Evolutionary conservation across 2,329 filamentous ascomycete species (phyloP).

Genomic region (Lecanoromycetidae sp.): DNA sequence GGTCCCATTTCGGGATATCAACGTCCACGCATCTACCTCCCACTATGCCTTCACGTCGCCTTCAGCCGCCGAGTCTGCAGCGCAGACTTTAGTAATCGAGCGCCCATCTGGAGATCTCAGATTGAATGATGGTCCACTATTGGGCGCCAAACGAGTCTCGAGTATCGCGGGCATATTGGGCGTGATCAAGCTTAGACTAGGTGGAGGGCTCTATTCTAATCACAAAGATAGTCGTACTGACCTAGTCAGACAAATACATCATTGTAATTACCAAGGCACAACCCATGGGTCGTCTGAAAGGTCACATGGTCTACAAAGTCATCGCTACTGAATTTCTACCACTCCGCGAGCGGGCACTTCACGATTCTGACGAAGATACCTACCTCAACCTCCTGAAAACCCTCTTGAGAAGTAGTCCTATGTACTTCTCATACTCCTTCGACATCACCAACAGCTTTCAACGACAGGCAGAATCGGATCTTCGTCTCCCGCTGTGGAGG

Average conservation of each 20-base stretch:
- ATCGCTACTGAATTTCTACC: constrained; percentile 84
- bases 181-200: constrained; percentile 82
- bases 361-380: constrained; percentile 86
- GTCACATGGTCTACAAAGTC: constrained; percentile 93
- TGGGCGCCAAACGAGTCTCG: constrained; percentile 71
- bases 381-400: constrained; percentile 73
- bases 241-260: constrained; percentile 69
- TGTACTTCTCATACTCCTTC: constrained; percentile 97
- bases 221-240: constrained; percentile 6
- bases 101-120: constrained; percentile 83
- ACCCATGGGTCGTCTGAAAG: constrained; percentile 80
- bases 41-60: constrained; percentile 96
- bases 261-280: constrained; percentile 91
- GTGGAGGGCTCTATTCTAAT: constrained; percentile 39
- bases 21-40: constrained; percentile 80
- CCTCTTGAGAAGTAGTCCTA: constrained; percentile 69
- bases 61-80: constrained; percentile 78
- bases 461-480: constrained; percentile 68
- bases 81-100: constrained; percentile 78
- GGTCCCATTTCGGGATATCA: constrained; percentile 87
- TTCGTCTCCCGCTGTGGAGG: constrained; percentile 69
- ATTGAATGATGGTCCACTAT: constrained; percentile 65
- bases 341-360: constrained; percentile 79
- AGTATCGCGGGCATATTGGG: constrained; percentile 93
- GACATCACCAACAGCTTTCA: constrained; percentile 97